Evolutionary conservation across 441 rosid species (phyloP).

Genomic region (Bruguiera hainesii): DNA sequence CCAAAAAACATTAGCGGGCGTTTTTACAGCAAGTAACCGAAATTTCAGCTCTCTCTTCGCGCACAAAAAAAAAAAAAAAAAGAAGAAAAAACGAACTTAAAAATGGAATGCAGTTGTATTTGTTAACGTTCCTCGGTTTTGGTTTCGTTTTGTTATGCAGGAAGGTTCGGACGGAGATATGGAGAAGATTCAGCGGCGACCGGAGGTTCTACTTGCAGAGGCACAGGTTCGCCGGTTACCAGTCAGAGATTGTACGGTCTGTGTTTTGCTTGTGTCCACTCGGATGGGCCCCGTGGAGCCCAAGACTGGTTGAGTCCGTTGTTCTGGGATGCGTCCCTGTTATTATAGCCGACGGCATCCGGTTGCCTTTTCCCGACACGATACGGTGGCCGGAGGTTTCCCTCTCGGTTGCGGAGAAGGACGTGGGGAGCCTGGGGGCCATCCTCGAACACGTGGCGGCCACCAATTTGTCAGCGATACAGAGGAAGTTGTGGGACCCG

Average conservation of each 20-base stretch:
- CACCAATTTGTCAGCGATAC: slow-evolving; percentile 63
- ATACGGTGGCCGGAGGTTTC: slow-evolving; percentile 80
- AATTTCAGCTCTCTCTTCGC: no score
- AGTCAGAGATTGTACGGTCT: slow-evolving; percentile 76
- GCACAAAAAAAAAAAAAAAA: no score
- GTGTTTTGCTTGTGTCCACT: slow-evolving; percentile 86
- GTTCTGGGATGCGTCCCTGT: slow-evolving; percentile 86
- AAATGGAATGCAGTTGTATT: background rate
- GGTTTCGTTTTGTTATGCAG: slow-evolving; percentile 22
- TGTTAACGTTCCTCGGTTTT: background rate
- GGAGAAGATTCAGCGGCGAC: slow-evolving; percentile 66
- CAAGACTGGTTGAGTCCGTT: slow-evolving; percentile 83
- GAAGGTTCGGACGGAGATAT: slow-evolving; percentile 73
- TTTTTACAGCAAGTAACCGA: slow-evolving; percentile 77
- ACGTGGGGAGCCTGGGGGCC: slow-evolving; percentile 47
- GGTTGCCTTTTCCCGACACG: slow-evolving; percentile 59
- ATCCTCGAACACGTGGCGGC: slow-evolving; percentile 80
- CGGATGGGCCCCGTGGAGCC: slow-evolving; percentile 99
- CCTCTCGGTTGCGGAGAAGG: slow-evolving; percentile 72
- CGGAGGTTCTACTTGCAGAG: slow-evolving; percentile 71
- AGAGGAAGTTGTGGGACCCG: slow-evolving; percentile 56
- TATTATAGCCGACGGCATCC: slow-evolving; percentile 78
- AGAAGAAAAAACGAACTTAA: no score
- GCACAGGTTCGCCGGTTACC: slow-evolving; percentile 73
- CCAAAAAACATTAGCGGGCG: slow-evolving; percentile 91